phyloP scores from a whole-genome alignment of 345 rosid species.

The Sisymbrium altissimum region DNA sequence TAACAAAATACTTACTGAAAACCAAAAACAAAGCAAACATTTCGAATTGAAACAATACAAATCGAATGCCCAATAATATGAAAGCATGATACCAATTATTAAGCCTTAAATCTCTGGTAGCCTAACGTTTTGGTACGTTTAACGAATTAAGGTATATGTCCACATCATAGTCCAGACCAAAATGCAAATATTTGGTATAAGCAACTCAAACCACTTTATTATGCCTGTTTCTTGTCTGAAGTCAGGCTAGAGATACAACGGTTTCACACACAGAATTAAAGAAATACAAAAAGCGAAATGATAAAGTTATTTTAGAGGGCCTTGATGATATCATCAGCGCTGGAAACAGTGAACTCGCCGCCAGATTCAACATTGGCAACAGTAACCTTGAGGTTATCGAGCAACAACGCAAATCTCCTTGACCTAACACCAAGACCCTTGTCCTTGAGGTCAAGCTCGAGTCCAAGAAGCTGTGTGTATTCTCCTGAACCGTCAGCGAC shows the following conservation, averaged over 20 bases:
- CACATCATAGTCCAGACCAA: not conserved
- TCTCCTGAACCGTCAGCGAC: conserved; percentile 85
- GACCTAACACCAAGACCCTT: conserved; percentile 92
- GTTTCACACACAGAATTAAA: not conserved
- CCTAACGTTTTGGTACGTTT: no score
- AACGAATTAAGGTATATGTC: not conserved
- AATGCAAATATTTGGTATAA: not conserved
- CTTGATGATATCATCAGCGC: conserved; percentile 83
- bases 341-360: conserved; percentile 83
- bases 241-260: not conserved
- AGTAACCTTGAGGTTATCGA: conserved; percentile 87
- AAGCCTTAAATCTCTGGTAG: no score
- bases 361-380: conserved; percentile 89
- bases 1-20: no score
- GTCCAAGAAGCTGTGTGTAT: conserved; percentile 83
- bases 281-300: not conserved
- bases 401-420: conserved; percentile 77
- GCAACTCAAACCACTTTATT: conserved; percentile 19
- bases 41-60: no score
- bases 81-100: no score
- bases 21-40: no score
- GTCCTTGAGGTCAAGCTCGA: conserved; percentile 81
- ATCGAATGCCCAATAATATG: no score
- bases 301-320: conserved; percentile 44
- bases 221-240: not conserved